Evolutionary conservation across 257 asterid species (phyloP).

Genomic region (Salvia rosmarinus): DNA sequence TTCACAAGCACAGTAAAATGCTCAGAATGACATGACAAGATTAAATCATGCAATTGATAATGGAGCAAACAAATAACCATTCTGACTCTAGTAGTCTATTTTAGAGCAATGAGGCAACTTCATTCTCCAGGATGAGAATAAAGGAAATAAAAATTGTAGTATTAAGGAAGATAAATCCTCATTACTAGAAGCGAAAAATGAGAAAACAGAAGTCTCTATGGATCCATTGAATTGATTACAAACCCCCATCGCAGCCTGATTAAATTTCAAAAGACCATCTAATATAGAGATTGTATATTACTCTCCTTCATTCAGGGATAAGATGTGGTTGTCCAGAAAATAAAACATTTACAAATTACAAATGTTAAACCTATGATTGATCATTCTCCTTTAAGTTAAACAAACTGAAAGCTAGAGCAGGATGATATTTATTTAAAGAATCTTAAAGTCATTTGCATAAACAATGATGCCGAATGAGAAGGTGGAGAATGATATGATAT

Average conservation of each 20-base stretch:
- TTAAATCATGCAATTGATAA: constrained; percentile 14
- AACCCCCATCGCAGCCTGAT: not conserved
- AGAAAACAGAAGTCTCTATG: constrained; percentile 1
- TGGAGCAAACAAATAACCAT: constrained; percentile 14
- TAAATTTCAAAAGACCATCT: not conserved
- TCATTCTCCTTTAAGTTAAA: no score
- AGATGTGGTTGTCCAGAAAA: not conserved
- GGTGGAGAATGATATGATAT: not conserved
- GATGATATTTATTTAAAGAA: no score
- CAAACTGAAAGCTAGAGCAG: no score
- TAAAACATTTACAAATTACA: not conserved
- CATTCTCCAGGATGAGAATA: constrained; percentile 2
- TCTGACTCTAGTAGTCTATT: not conserved
- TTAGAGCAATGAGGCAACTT: constrained; percentile 2
- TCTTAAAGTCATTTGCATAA: no score
- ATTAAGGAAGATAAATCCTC: constrained; percentile 4
- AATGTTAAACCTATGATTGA: no score
- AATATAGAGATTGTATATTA: not conserved
- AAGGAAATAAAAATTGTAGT: constrained; percentile 6
- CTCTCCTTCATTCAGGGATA: constrained; percentile 2
- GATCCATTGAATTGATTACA: constrained; percentile 1
- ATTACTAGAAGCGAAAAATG: constrained; percentile 3
- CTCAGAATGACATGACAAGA: not conserved
- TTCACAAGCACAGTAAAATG: not conserved
- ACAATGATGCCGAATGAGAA: no score